phyloP scores from a whole-genome alignment of 2,329 filamentous ascomycete species.

The Xylariaceae sp. region DNA sequence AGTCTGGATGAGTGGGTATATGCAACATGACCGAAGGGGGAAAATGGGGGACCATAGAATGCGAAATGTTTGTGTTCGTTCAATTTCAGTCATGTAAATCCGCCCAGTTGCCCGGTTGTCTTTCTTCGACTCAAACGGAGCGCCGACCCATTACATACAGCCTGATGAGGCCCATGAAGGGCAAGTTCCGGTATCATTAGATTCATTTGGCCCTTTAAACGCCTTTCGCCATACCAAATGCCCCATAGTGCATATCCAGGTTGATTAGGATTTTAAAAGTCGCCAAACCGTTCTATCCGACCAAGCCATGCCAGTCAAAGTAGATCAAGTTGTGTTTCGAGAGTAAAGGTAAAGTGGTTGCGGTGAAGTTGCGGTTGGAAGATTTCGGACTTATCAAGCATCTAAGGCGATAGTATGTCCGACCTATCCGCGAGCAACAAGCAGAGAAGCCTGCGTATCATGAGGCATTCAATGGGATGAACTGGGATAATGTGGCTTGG shows the following conservation, averaged over 20 bases:
- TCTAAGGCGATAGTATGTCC: background rate
- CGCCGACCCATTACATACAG: background rate
- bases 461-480: background rate
- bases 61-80: slow-evolving; percentile 16
- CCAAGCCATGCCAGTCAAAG: slow-evolving; percentile 24
- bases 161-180: slow-evolving; percentile 13
- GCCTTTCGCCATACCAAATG: slow-evolving; percentile 26
- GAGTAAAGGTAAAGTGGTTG: slow-evolving; percentile 12
- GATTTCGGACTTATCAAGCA: background rate
- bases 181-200: slow-evolving; percentile 15
- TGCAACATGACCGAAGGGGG: slow-evolving; percentile 16
- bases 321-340: slow-evolving; percentile 20
- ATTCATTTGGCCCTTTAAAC: slow-evolving; percentile 24
- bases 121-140: slow-evolving; percentile 3
- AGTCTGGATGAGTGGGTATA: slow-evolving; percentile 28
- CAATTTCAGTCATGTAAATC: slow-evolving; percentile 27
- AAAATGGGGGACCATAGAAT: slow-evolving; percentile 17
- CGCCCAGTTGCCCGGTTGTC: slow-evolving; percentile 14
- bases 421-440: slow-evolving; percentile 29
- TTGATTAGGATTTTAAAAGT: slow-evolving; percentile 12
- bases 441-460: background rate
- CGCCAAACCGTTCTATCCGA: slow-evolving; percentile 27
- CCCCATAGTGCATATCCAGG: slow-evolving; percentile 26
- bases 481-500: background rate
- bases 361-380: background rate